Percentiles rank a stretch among this genome's conserved stretches.
phyloP scores from a whole-genome alignment of 345 rosid genomes.

The Pistacia vera region DNA sequence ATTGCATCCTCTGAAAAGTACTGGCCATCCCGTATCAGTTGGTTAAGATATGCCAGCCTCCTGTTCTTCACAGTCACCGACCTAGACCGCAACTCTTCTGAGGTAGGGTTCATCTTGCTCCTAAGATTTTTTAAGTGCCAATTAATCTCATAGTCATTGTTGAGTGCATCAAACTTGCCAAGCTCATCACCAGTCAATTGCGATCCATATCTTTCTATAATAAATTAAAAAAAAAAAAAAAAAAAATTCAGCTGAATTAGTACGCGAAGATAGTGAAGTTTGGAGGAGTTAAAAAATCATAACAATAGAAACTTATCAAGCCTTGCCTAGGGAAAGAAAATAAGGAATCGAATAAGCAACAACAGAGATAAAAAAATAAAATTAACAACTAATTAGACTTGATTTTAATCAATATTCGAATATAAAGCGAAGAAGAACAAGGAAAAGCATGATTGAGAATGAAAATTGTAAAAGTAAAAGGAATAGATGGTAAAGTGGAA shows the following conservation, averaged over 20 bases:
- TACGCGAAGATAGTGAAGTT: not conserved
- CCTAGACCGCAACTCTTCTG: slow-evolving; percentile 63
- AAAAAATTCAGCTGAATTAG: slow-evolving; percentile 3
- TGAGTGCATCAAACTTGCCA: slow-evolving; percentile 60
- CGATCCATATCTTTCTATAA: slow-evolving; percentile 78
- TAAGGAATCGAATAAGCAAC: not conserved
- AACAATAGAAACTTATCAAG: not conserved
- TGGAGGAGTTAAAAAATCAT: not conserved
- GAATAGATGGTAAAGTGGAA: not conserved
- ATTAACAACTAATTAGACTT: not conserved
- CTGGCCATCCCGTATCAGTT: slow-evolving; percentile 62
- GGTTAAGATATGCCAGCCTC: slow-evolving; percentile 73
- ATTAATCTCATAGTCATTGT: slow-evolving; percentile 70
- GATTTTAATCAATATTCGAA: not conserved
- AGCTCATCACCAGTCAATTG: slow-evolving; percentile 66
- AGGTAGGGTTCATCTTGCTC: slow-evolving; percentile 65
- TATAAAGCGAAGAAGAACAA: not conserved
- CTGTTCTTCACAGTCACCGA: slow-evolving; percentile 79
- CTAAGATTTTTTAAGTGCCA: slow-evolving; percentile 82
- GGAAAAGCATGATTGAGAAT: no score
- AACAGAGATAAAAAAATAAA: not conserved
- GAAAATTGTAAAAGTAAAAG: not conserved
- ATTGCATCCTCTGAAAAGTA: slow-evolving; percentile 95
- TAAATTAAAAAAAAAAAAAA: slow-evolving; percentile 41
- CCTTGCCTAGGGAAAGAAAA: not conserved